These are phyloP conservation scores for Capsicum pubescens DNA, from an alignment of 257 asterid species.

Conservation along the genomic window DNA sequence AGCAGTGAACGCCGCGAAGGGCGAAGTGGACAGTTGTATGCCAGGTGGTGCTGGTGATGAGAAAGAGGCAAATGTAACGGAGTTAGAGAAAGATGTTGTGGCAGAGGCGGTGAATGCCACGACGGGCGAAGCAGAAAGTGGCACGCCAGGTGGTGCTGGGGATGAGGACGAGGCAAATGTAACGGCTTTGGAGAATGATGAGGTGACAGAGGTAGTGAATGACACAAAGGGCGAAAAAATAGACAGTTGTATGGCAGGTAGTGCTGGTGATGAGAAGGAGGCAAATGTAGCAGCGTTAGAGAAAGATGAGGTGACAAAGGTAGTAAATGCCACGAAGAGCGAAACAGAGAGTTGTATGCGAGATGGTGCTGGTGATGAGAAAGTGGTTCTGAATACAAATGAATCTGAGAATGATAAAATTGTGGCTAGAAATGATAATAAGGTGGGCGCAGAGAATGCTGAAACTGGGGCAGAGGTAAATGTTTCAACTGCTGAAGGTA, in stretches of 20 bases:
- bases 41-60: slow-evolving; percentile 8
- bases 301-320: slow-evolving; percentile 14
- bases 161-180: slow-evolving; percentile 17
- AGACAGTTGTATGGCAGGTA: not conserved
- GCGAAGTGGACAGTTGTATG: not conserved
- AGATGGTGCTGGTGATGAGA: slow-evolving; percentile 17
- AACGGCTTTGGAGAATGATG: slow-evolving; percentile 28
- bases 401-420: not conserved
- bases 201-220: slow-evolving; percentile 12
- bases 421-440: not conserved
- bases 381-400: not conserved
- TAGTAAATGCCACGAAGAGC: not conserved
- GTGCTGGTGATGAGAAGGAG: slow-evolving; percentile 15
- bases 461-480: not conserved
- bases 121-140: not conserved
- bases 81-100: slow-evolving; percentile 26
- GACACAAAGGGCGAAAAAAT: not conserved
- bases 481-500: not conserved
- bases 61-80: slow-evolving; percentile 20
- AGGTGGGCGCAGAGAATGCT: not conserved
- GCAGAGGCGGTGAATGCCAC: slow-evolving; percentile 9
- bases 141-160: not conserved
- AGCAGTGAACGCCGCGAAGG: slow-evolving; percentile 11
- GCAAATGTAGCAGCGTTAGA: slow-evolving; percentile 30
- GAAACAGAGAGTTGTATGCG: not conserved